Conservation (phyloP, 192 early-diverging fungal genomes). For the Mortierella antarctica region DNA sequence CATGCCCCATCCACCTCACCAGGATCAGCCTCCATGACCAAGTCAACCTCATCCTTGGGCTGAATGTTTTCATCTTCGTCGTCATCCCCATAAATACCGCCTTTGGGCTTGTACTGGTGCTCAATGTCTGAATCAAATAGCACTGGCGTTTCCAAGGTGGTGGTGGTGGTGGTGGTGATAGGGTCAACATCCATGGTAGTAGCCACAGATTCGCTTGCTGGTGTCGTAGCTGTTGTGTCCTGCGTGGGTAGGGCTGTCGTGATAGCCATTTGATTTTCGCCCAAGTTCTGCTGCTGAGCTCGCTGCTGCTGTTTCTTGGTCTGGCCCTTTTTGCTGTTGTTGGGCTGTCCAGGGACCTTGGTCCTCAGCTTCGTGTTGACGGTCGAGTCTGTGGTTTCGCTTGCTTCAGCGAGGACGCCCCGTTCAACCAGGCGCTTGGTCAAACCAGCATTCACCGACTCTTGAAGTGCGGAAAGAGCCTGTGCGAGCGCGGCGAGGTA, state of each 20-base stretch:
- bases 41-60: conserved; percentile 46
- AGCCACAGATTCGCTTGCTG: background rate
- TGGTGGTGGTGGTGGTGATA: background rate
- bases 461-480: conserved; percentile 27
- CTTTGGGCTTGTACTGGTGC: conserved; percentile 21
- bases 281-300: background rate
- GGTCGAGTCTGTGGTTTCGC: background rate
- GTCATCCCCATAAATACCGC: conserved; percentile 33
- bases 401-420: conserved; percentile 22
- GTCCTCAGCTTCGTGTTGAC: conserved; percentile 42
- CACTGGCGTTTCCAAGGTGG: conserved; percentile 1
- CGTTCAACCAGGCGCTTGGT: conserved; percentile 37
- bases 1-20: conserved; percentile 50
- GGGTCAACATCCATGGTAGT: background rate
- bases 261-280: too few species aligned
- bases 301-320: conserved; percentile 37
- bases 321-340: conserved; percentile 44
- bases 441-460: conserved; percentile 41
- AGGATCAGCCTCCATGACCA: conserved; percentile 52
- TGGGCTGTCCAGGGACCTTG: conserved; percentile 48
- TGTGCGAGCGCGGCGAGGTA: conserved; percentile 25
- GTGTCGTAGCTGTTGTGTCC: background rate
- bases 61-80: conserved; percentile 15
- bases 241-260: too few species aligned
- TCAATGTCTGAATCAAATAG: background rate